These are phyloP conservation scores for Chalciporus piperatoides DNA, from an alignment of 1,284 basidiomycete genomes.

Conservation along the genomic window DNA sequence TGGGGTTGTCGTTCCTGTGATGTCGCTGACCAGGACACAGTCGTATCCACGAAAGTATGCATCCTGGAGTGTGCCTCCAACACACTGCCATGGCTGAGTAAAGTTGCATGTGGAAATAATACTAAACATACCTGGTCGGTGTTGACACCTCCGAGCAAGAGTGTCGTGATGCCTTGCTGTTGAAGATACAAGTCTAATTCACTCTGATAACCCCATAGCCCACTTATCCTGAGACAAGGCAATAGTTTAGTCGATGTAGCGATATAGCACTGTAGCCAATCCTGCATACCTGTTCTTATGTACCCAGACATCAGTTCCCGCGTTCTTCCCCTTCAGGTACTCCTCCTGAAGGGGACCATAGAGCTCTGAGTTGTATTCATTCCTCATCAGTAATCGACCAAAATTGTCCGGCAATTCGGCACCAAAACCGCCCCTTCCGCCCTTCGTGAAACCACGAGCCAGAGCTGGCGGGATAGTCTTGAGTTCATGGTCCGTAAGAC, in stretches of 20 bases:
- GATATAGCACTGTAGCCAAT: neutral
- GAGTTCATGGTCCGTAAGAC: slow-evolving; percentile 60
- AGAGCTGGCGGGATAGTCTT: slow-evolving; percentile 59
- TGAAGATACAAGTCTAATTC: slow-evolving; percentile 58
- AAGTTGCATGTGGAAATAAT: neutral
- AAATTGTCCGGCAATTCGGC: slow-evolving; percentile 51
- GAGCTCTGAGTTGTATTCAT: slow-evolving; percentile 49
- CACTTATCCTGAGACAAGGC: slow-evolving; percentile 53
- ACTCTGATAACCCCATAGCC: slow-evolving; percentile 59
- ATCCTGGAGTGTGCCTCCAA: slow-evolving; percentile 61
- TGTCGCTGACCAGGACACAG: slow-evolving; percentile 54
- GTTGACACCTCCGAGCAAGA: slow-evolving; percentile 65
- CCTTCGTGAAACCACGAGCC: slow-evolving; percentile 47
- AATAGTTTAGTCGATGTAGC: neutral
- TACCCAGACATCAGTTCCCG: slow-evolving; percentile 65
- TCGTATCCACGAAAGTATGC: slow-evolving; percentile 65
- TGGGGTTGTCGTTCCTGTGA: slow-evolving; percentile 60
- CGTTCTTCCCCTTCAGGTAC: slow-evolving; percentile 48
- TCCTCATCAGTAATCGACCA: slow-evolving; percentile 61
- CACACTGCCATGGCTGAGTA: slow-evolving; percentile 42
- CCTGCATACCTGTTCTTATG: slow-evolving; percentile 59
- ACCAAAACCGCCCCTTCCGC: slow-evolving; percentile 53
- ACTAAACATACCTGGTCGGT: slow-evolving; percentile 52
- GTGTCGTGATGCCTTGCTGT: slow-evolving; percentile 58
- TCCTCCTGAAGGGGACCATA: slow-evolving; percentile 59